These are phyloP conservation scores for Rhizopus sp. DNA, from an alignment of 371 early-diverging fungal genomes.

Conservation along the genomic window DNA sequence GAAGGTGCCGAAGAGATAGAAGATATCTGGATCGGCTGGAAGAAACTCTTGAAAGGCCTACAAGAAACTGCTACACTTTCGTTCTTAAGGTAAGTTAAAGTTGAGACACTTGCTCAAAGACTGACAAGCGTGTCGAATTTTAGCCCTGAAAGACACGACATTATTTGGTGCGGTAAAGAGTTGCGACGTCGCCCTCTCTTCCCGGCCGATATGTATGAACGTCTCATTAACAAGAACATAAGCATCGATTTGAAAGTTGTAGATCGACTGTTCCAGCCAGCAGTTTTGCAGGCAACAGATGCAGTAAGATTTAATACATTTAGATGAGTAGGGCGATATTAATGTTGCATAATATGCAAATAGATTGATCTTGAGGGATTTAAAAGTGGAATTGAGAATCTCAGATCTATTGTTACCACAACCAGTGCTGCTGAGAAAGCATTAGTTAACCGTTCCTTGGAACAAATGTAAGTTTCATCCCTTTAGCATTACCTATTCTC, in stretches of 20 bases:
- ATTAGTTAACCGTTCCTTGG: slow-evolving; percentile 3
- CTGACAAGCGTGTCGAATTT: slow-evolving; percentile 3
- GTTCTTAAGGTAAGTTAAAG: slow-evolving; percentile 6
- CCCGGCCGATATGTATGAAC: slow-evolving; percentile 5
- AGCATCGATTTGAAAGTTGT: slow-evolving; percentile 3
- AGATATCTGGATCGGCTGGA: slow-evolving; percentile 6
- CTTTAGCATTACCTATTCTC: slow-evolving; percentile 3
- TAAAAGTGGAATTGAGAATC: slow-evolving; percentile 8
- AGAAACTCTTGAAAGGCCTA: slow-evolving; percentile 4
- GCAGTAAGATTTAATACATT: slow-evolving; percentile 5
- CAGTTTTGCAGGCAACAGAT: slow-evolving; percentile 2
- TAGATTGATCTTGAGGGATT: slow-evolving; percentile 3
- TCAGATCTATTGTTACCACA: slow-evolving; percentile 4
- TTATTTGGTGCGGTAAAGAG: too few relatives aligned
- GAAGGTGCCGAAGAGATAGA: slow-evolving; percentile 8
- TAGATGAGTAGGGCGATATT: slow-evolving; percentile 4
- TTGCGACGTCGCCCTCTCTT: slow-evolving; percentile 4
- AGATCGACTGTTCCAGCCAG: slow-evolving; percentile 5
- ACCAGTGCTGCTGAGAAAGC: slow-evolving; percentile 4
- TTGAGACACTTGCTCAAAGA: slow-evolving; percentile 1
- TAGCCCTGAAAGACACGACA: slow-evolving; percentile 1
- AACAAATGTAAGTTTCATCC: slow-evolving; percentile 1
- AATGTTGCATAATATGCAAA: slow-evolving; percentile 5
- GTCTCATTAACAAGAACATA: slow-evolving; percentile 3
- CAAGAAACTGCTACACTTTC: slow-evolving; percentile 2